phyloP scores from a whole-genome alignment of 106 monocot species.

The Hemerocallis citrina region DNA sequence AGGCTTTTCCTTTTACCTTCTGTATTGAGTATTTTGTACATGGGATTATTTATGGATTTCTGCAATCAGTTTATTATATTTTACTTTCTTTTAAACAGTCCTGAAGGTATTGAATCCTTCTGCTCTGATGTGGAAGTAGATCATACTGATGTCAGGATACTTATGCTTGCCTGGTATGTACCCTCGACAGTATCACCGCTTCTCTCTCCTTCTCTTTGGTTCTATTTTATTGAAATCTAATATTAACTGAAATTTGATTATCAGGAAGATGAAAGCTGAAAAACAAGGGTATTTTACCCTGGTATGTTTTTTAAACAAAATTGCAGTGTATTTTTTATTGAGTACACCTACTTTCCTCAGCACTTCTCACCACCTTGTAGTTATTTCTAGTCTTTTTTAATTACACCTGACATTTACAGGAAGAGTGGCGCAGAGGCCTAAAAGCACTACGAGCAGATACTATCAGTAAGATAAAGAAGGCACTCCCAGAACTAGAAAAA shows the following conservation, averaged over 20 bases:
- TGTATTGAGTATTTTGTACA: no score
- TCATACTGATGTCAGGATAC: conserved; percentile 86
- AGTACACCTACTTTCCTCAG: no score
- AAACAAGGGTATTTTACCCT: conserved; percentile 86
- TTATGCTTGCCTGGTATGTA: conserved; percentile 93
- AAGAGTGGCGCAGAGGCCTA: conserved; percentile 77
- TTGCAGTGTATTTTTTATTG: no score
- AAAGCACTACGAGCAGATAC: conserved; percentile 69
- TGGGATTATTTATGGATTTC: no score
- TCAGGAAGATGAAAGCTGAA: conserved; percentile 89
- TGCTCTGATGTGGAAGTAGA: conserved; percentile 74
- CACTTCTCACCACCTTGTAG: no score
- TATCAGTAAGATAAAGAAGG: conserved; percentile 66
- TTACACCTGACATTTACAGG: no score
- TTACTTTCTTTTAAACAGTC: conserved; percentile 48
- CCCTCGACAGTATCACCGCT: neutral
- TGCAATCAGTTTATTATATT: no score
- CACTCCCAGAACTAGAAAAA: conserved; percentile 59
- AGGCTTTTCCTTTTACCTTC: no score
- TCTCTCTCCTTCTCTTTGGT: neutral
- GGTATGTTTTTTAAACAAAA: conserved; percentile 21
- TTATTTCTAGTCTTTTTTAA: no score
- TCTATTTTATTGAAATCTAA: neutral
- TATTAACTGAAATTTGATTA: neutral
- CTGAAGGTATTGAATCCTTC: conserved; percentile 87